These are phyloP conservation scores for Eucalyptus tenuipes DNA, from an alignment of 345 rosid genomes.

Conservation along the genomic window DNA sequence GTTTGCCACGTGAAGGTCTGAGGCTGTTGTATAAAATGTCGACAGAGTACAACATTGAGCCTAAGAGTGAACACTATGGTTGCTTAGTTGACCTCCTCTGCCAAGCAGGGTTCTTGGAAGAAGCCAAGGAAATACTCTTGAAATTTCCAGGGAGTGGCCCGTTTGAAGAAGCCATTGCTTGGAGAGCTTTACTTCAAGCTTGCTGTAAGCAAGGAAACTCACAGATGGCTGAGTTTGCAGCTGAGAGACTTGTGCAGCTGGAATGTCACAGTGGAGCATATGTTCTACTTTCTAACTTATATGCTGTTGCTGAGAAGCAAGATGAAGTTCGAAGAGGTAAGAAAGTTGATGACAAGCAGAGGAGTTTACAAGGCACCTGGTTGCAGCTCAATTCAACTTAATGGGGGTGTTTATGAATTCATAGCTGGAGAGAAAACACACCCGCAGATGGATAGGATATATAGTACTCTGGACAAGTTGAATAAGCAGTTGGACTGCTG, in stretches of 20 bases:
- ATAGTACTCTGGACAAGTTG: neutral
- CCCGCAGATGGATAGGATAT: neutral
- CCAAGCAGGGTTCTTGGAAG: neutral
- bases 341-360: constrained; percentile 4
- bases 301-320: constrained; percentile 1
- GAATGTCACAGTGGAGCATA: constrained; percentile 7
- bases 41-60: neutral
- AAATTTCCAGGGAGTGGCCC: neutral
- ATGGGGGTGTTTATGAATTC: constrained; percentile 1
- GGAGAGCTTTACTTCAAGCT: constrained; percentile 7
- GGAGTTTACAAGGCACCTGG: constrained; percentile 6
- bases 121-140: constrained; percentile 3
- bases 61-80: constrained; percentile 2
- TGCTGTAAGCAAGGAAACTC: constrained; percentile 1
- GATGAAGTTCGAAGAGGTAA: neutral
- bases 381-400: constrained; percentile 9
- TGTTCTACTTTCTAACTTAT: constrained; percentile 5
- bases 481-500: neutral
- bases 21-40: neutral
- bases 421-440: constrained; percentile 8
- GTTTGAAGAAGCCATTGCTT: neutral
- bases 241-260: constrained; percentile 1
- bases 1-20: constrained; percentile 2
- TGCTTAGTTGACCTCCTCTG: constrained; percentile 7
- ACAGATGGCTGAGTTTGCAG: constrained; percentile 4